Evolutionary conservation across 768 basidiomycete species (phyloP).

Genomic region (Lactifluus piperatus): DNA sequence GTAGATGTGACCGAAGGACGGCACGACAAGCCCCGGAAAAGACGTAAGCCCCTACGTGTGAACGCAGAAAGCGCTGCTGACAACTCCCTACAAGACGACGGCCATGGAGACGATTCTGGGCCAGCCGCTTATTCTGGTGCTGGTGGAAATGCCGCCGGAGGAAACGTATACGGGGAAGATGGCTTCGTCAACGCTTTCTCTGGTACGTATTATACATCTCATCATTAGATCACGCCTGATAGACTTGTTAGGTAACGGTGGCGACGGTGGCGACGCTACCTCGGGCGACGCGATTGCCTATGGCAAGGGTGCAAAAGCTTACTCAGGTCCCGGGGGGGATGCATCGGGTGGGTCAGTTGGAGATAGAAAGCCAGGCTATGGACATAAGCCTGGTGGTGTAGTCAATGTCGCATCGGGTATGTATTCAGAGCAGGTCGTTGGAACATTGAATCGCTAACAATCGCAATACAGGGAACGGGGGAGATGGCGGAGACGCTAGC

Average conservation of each 20-base stretch:
- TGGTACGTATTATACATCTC: not conserved
- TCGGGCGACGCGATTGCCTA: slow-evolving; percentile 23
- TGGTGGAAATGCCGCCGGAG: slow-evolving; percentile 15
- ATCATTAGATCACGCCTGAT: not conserved
- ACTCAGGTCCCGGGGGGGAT: slow-evolving; percentile 24
- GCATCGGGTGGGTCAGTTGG: slow-evolving; percentile 25
- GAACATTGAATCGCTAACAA: not conserved
- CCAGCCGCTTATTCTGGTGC: slow-evolving; percentile 4
- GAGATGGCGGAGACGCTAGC: slow-evolving; percentile 14
- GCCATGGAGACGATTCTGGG: not conserved
- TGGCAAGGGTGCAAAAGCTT: slow-evolving; percentile 23
- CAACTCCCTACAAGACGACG: not conserved
- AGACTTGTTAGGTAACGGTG: slow-evolving; percentile 7
- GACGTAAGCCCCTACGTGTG: not conserved
- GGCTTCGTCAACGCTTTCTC: slow-evolving; percentile 13
- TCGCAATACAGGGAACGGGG: not conserved
- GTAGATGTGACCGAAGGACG: not conserved
- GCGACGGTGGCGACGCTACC: slow-evolving; percentile 23
- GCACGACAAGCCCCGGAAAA: not conserved
- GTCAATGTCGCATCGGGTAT: slow-evolving; percentile 26
- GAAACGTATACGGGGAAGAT: not conserved
- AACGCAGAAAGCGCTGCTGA: not conserved
- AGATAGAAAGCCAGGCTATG: not conserved
- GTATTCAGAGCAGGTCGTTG: slow-evolving; percentile 1
- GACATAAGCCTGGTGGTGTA: slow-evolving; percentile 13